Conservation (phyloP, 768 basidiomycete genomes). For the Boletellus ananiceps region DNA sequence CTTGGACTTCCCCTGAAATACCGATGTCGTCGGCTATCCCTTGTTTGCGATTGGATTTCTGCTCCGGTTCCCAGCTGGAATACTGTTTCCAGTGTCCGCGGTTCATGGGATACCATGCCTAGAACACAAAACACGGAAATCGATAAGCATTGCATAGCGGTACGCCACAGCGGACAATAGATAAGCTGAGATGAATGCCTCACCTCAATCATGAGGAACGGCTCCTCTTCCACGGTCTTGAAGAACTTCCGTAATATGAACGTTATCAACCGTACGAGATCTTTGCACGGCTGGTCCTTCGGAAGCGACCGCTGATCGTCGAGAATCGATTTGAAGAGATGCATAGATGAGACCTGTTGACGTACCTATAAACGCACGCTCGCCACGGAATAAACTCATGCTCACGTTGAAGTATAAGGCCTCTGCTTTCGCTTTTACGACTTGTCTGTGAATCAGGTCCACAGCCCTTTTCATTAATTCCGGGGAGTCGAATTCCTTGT, state of each 20-base stretch:
- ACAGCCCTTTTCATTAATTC: slow-evolving; percentile 92
- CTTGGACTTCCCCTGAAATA: slow-evolving; percentile 63
- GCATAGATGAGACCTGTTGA: slow-evolving; percentile 78
- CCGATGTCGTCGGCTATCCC: slow-evolving; percentile 33
- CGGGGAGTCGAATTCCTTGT: slow-evolving; percentile 67
- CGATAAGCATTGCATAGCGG: slow-evolving; percentile 17
- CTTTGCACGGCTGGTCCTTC: slow-evolving; percentile 72
- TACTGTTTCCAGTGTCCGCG: slow-evolving; percentile 81
- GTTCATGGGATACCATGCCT: slow-evolving; percentile 91
- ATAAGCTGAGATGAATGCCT: slow-evolving; percentile 31
- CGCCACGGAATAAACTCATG: slow-evolving; percentile 3
- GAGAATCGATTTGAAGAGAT: slow-evolving; percentile 84
- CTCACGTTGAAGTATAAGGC: slow-evolving; percentile 92
- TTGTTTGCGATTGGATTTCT: slow-evolving; percentile 35
- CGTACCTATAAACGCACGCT: slow-evolving; percentile 13
- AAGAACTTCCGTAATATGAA: slow-evolving; percentile 92
- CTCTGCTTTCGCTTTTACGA: slow-evolving; percentile 87
- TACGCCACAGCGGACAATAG: slow-evolving; percentile 4
- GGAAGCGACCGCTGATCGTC: slow-evolving; percentile 78
- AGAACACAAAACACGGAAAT: slow-evolving; percentile 2
- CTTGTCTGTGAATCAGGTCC: slow-evolving; percentile 84
- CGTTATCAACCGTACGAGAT: slow-evolving; percentile 78
- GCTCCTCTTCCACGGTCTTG: slow-evolving; percentile 79
- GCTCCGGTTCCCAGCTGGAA: slow-evolving; percentile 67
- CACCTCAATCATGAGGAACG: slow-evolving; percentile 88